Percentiles rank a stretch among this genome's conserved stretches.
Evolutionary conservation across 345 rosid species (phyloP).

Genomic region (Firmiana major): DNA sequence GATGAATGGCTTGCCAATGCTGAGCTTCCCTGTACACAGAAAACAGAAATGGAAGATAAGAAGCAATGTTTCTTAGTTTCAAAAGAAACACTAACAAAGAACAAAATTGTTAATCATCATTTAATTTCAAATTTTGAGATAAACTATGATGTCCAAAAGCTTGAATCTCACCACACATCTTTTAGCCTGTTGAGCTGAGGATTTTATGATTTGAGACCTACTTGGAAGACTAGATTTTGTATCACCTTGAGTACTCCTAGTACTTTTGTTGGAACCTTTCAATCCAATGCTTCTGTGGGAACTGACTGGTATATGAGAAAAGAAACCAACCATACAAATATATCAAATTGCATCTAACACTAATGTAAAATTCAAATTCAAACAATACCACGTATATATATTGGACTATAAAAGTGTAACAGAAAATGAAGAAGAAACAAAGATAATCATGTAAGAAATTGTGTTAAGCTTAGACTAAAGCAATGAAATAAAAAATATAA

Average conservation of each 20-base stretch:
- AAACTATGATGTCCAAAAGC: slow-evolving; percentile 13
- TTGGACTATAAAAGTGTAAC: neutral
- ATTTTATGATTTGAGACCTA: slow-evolving; percentile 36
- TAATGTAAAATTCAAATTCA: neutral
- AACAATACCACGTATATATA: neutral
- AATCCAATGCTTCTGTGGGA: slow-evolving; percentile 41
- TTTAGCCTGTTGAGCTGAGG: slow-evolving; percentile 43
- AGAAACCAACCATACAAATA: slow-evolving; percentile 1
- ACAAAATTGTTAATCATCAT: slow-evolving; percentile 13
- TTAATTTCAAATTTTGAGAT: slow-evolving; percentile 5
- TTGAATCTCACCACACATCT: slow-evolving; percentile 56
- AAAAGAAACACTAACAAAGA: neutral
- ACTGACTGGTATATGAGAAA: slow-evolving; percentile 29
- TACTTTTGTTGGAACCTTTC: slow-evolving; percentile 30
- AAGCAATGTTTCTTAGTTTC: slow-evolving; percentile 11
- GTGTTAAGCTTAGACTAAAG: neutral
- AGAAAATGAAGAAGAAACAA: neutral
- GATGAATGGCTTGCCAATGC: slow-evolving; percentile 29
- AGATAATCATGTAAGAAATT: neutral
- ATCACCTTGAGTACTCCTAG: slow-evolving; percentile 29
- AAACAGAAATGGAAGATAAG: neutral
- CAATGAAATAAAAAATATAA: neutral
- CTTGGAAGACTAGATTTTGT: slow-evolving; percentile 38
- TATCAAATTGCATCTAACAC: slow-evolving; percentile 13
- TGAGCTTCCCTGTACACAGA: slow-evolving; percentile 42